Base-by-base conservation (phyloP, 257 asterid species). In the Handroanthus guayacan region DNA sequence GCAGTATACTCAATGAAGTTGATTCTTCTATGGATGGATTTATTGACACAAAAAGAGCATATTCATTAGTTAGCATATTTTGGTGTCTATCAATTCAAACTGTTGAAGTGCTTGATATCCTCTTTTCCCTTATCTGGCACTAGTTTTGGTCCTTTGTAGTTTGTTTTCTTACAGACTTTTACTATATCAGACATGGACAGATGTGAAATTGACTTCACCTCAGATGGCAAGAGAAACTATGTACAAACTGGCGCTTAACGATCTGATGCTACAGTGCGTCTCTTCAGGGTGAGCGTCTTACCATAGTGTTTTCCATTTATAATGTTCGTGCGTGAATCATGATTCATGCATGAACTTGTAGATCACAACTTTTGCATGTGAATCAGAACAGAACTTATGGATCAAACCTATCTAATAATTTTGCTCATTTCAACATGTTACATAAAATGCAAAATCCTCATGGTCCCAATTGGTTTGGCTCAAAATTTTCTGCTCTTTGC, bases 131-230 rank as follows among this genome's bases (percentile, higher is more conserved):
- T 8, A 41, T 5, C 7, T 41, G 45, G 45, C 5, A 41, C 45
- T 41, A 41, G 45, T 41, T 5, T 5, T 41, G 45, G 5, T 25
- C 31, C 1, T 25, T 25, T 50, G n/a, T 8, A 31, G 50, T 43
- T 54, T 52, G 55, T 55, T 60, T 66, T 43, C 43, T 58, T 20
- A 52, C 16, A 20, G n/a, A 67, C 60, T 18, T 37, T 17, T 44
- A 62, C 85, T 82, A 25, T 25, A 25, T 76, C 86, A 94, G 98
- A 87, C 85, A 62, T 94, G 97, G 97, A 62, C 92, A 54, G 97
- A 94, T 77, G 94, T 94, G 83, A 92, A 94, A 80, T 82, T 94
- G 85, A 92, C 96, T 73, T 94, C 98, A 78, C 98, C 97, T 67
- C 98, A 94, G 84, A 94, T 94, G 98, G 87, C 81, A 64, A 91